These are phyloP conservation scores for Pseudopithomyces chartarum DNA, from an alignment of 2,329 filamentous ascomycete genomes.

Conservation along the genomic window DNA sequence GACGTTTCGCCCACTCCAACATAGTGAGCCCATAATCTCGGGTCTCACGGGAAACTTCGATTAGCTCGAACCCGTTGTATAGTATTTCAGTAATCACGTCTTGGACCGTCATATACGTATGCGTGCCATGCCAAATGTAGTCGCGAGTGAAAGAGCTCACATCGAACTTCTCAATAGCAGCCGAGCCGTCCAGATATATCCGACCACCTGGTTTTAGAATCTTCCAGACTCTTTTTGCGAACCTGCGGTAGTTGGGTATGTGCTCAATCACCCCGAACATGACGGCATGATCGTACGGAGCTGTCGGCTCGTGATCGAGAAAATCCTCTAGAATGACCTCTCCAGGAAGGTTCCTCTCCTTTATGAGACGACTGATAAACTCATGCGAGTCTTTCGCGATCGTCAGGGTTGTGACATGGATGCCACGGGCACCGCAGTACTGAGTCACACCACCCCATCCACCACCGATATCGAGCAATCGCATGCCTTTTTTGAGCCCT, in stretches of 20 bases:
- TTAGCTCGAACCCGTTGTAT: conserved; percentile 12
- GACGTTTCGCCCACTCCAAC: conserved; percentile 14
- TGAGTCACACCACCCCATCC: conserved; percentile 13
- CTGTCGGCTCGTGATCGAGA: conserved; percentile 4
- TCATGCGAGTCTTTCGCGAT: conserved; percentile 7
- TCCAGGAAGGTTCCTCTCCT: conserved; percentile 7
- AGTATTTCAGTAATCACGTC: conserved; percentile 13
- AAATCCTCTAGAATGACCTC: conserved; percentile 11
- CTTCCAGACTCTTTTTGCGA: conserved; percentile 8
- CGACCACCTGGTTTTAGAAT: conserved; percentile 10
- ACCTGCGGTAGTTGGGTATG: conserved; percentile 12
- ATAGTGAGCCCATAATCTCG: conserved; percentile 14
- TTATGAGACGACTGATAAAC: conserved; percentile 9
- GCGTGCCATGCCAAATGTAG: conserved; percentile 11
- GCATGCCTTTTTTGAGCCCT: conserved; percentile 11
- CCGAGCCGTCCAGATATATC: conserved; percentile 12
- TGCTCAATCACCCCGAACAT: conserved; percentile 14
- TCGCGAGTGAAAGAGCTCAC: conserved; percentile 13
- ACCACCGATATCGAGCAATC: conserved; percentile 13
- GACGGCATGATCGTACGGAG: conserved; percentile 13
- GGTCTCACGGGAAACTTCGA: conserved; percentile 8
- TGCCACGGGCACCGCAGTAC: conserved; percentile 11
- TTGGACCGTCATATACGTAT: conserved; percentile 14
- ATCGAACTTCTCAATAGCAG: conserved; percentile 12
- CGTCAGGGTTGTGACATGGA: conserved; percentile 12